phyloP scores from a whole-genome alignment of 2,329 filamentous ascomycete species.

The Pseudohalonectria lignicola region DNA sequence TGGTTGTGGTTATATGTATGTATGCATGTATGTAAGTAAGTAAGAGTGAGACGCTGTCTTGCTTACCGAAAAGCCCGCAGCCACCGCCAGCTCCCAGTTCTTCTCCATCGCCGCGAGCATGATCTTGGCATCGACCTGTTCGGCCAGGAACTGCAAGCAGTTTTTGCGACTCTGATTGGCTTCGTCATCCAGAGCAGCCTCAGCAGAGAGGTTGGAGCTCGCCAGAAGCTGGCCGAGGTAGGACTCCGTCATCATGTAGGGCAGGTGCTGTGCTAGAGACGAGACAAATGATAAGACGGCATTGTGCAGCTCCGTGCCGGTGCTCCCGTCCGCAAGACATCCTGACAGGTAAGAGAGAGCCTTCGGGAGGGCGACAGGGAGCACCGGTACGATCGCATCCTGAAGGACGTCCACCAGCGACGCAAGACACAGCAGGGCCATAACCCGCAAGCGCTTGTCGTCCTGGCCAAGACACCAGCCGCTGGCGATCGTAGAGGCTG shows the following conservation, averaged over 20 bases:
- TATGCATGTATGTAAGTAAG: too few species aligned
- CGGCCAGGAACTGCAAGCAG: constrained; percentile 65
- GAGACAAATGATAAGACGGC: constrained; percentile 73
- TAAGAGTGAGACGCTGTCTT: too few species aligned
- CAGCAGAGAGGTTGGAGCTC: constrained; percentile 63
- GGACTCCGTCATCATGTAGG: constrained; percentile 74
- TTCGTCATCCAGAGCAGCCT: constrained; percentile 46
- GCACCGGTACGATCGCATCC: constrained; percentile 72
- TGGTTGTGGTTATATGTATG: too few species aligned
- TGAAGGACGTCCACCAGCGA: constrained; percentile 82
- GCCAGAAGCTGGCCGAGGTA: constrained; percentile 63
- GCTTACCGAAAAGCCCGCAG: constrained; percentile 52
- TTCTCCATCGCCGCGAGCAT: constrained; percentile 62
- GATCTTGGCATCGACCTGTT: constrained; percentile 66
- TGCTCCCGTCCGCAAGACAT: constrained; percentile 51
- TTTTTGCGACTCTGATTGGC: constrained; percentile 54
- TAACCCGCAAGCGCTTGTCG: constrained; percentile 63
- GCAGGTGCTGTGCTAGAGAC: constrained; percentile 69
- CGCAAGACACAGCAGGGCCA: constrained; percentile 80
- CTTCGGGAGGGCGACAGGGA: constrained; percentile 65
- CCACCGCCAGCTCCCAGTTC: constrained; percentile 58
- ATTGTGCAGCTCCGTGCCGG: constrained; percentile 57
- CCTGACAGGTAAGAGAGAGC: constrained; percentile 61
- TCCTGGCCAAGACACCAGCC: constrained; percentile 63
- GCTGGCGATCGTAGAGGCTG: constrained; percentile 68